Evolutionary conservation across 768 basidiomycete genomes (phyloP).

Genomic region (Suillus clintonianus): DNA sequence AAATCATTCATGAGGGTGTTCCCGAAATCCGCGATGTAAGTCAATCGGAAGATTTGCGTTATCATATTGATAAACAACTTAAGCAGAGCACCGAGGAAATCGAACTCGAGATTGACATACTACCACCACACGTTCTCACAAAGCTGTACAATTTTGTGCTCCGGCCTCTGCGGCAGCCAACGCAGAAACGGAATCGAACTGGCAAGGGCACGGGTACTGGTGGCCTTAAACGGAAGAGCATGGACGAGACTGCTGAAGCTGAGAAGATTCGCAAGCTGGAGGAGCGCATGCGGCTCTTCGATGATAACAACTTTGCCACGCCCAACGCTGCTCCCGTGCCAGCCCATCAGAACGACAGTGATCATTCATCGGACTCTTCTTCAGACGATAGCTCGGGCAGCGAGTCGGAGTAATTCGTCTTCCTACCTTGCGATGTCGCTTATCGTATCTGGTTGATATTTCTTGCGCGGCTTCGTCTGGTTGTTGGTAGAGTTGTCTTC

Average conservation of each 20-base stretch:
- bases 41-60: slow-evolving; percentile 16
- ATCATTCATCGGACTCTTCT: slow-evolving; percentile 79
- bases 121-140: slow-evolving; percentile 84
- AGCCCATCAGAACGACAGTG: slow-evolving; percentile 50
- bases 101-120: slow-evolving; percentile 93
- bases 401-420: slow-evolving; percentile 67
- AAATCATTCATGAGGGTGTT: slow-evolving; percentile 92
- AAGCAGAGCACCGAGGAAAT: slow-evolving; percentile 93
- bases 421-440: not conserved
- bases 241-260: slow-evolving; percentile 96
- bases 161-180: slow-evolving; percentile 69
- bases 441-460: slow-evolving; percentile 12
- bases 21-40: slow-evolving; percentile 93
- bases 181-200: slow-evolving; percentile 62
- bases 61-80: slow-evolving; percentile 15
- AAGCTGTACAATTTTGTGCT: slow-evolving; percentile 96
- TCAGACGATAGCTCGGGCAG: slow-evolving; percentile 81
- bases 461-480: slow-evolving; percentile 14
- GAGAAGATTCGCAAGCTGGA: slow-evolving; percentile 94
- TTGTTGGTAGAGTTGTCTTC: slow-evolving; percentile 25
- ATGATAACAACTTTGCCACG: slow-evolving; percentile 35
- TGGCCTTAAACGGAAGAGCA: slow-evolving; percentile 89
- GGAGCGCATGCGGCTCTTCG: slow-evolving; percentile 83
- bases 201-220: slow-evolving; percentile 87
- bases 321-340: slow-evolving; percentile 36